Conservation (phyloP, 1,284 basidiomycete genomes). For the Puccinia horiana region DNA sequence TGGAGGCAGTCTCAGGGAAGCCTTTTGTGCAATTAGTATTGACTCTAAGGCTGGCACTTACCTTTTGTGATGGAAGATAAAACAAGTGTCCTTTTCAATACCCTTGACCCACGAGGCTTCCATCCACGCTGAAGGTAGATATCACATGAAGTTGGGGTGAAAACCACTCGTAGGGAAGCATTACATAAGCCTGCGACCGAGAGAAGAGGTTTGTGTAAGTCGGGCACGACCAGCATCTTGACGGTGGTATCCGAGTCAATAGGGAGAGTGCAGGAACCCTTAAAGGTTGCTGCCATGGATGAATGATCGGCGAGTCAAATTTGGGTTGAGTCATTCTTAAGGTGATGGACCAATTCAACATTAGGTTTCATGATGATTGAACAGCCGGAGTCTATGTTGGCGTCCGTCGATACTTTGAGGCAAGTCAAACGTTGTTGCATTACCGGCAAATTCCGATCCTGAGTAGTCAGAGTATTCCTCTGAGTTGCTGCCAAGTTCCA, state of each 20-base stretch:
- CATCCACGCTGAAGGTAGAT: neutral
- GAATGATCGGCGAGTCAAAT: neutral
- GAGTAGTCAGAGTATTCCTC: neutral
- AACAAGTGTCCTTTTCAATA: neutral
- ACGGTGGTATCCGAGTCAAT: neutral
- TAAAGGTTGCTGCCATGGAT: neutral
- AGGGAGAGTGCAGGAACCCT: neutral
- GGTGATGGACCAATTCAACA: neutral
- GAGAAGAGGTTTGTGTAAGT: neutral
- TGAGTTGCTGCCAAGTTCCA: neutral
- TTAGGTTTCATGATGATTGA: neutral
- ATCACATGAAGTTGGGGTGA: neutral
- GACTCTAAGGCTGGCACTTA: too few species aligned
- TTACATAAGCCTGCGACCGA: too few species aligned
- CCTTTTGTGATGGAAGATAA: neutral
- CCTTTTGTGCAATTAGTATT: too few species aligned
- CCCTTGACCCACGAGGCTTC: neutral
- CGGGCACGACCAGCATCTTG: neutral
- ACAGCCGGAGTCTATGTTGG: slow-evolving; percentile 6
- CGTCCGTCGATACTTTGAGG: too few species aligned
- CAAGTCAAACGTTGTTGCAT: too few species aligned
- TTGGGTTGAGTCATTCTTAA: neutral
- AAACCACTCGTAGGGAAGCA: neutral
- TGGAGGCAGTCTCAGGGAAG: too few species aligned
- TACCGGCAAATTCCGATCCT: neutral